Evolutionary conservation across 306 rosid genomes (phyloP).

Genomic region (Neltuma alba): DNA sequence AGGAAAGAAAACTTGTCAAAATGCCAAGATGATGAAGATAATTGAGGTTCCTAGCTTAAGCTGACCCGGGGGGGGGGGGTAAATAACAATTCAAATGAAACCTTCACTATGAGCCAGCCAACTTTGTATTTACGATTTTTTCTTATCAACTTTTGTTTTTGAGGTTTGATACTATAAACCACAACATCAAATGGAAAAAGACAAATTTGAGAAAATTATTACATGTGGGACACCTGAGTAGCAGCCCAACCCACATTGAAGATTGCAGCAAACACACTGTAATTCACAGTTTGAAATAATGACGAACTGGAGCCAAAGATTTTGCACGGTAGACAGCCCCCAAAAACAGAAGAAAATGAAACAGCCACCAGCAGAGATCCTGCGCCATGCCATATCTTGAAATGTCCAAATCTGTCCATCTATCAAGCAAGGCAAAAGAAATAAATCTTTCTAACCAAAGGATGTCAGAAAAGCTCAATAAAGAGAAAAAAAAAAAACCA

Average conservation of each 20-base stretch:
- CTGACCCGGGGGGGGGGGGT: too few species aligned
- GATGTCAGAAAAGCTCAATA: constrained; percentile 33
- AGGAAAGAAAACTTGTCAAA: neutral
- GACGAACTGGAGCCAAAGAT: constrained; percentile 56
- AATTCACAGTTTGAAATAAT: constrained; percentile 70
- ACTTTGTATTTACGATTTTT: constrained; percentile 6
- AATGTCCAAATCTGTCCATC: constrained; percentile 96
- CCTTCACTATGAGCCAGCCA: constrained; percentile 2
- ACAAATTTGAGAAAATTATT: constrained; percentile 42
- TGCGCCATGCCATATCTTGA: constrained; percentile 98
- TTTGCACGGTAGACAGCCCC: constrained; percentile 85
- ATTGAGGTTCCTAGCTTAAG: neutral
- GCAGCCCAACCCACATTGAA: constrained; percentile 98
- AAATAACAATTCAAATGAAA: constrained; percentile 11
- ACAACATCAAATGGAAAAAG: constrained; percentile 26
- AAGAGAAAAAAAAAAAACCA: constrained; percentile 2
- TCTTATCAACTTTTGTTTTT: neutral
- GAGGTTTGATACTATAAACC: neutral
- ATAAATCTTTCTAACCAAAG: constrained; percentile 27
- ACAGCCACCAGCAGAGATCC: constrained; percentile 93
- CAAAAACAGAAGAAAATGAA: constrained; percentile 97
- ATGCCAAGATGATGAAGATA: constrained; percentile 2
- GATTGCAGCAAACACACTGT: constrained; percentile 89
- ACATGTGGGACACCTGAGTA: constrained; percentile 97
- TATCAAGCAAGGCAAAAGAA: constrained; percentile 47